Percentiles rank a stretch among this genome's conserved stretches.
These are phyloP conservation scores for slime mould (Dictyostelium discoideum) DNA, from an alignment of 78 protist genomes.

Conservation along the genomic window dicty_2.7 NC_007091.3:614501-615000, in stretches of 20 bases:
- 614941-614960: slow-evolving; percentile 61
- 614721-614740: slow-evolving; percentile 73
- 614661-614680: neutral
- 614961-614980: slow-evolving; percentile 54
- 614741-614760: slow-evolving; percentile 70
- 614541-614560: slow-evolving; percentile 32
- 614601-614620: neutral
- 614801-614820: too few relatives aligned
- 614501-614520: neutral
- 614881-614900: slow-evolving; percentile 14
- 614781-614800: neutral
- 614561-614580: slow-evolving; percentile 27
- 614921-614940: slow-evolving; percentile 33
- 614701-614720: slow-evolving; percentile 44
- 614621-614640: slow-evolving; percentile 5
- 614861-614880: neutral
- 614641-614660: slow-evolving; percentile 20
- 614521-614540: neutral
- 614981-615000: slow-evolving; percentile 38
- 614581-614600: slow-evolving; percentile 36
- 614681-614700: slow-evolving; percentile 20
- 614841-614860: too few relatives aligned
- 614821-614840: neutral
- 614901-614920: slow-evolving; percentile 31
- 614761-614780: slow-evolving; percentile 24